These are phyloP conservation scores for Fabrea salina DNA, from an alignment of 169 alveolate species.

Conservation along the genomic window DNA sequence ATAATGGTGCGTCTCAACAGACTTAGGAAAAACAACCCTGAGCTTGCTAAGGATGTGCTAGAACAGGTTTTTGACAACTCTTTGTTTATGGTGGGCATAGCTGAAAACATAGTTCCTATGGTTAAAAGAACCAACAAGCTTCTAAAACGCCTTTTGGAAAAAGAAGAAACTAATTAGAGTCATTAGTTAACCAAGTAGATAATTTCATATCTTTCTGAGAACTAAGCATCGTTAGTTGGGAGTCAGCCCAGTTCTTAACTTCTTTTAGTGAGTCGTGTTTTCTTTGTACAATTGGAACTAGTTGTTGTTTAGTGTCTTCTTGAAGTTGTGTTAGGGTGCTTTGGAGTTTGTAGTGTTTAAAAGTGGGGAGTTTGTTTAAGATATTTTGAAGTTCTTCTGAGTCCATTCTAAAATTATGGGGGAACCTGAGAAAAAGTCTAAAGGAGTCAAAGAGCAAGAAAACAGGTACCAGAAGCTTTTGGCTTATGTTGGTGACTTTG, in stretches of 20 bases:
- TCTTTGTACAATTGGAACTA: too few relatives aligned
- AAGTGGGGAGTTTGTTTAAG: too few relatives aligned
- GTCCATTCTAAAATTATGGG: too few relatives aligned
- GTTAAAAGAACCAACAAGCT: constrained; percentile 47
- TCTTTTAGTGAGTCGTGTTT: too few relatives aligned
- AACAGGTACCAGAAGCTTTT: constrained; percentile 23
- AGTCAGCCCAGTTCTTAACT: too few relatives aligned
- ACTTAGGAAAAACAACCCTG: constrained; percentile 56
- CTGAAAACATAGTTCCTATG: constrained; percentile 35
- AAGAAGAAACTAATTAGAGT: not conserved
- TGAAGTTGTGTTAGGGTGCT: too few relatives aligned
- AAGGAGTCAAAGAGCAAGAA: not conserved
- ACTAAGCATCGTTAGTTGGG: too few relatives aligned
- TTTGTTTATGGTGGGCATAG: constrained; percentile 52
- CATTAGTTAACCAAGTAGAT: too few relatives aligned
- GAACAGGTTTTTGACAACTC: constrained; percentile 55
- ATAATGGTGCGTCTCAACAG: constrained; percentile 57
- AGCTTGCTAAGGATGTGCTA: constrained; percentile 41
- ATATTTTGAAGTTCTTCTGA: too few relatives aligned
- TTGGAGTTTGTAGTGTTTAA: too few relatives aligned
- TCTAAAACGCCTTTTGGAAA: constrained; percentile 34
- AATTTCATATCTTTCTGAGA: too few relatives aligned
- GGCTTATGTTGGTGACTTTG: constrained; percentile 30
- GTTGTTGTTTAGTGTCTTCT: too few relatives aligned
- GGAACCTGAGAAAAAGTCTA: constrained; percentile 27